Base-by-base conservation (phyloP, 2,329 filamentous ascomycete species). In the Pochonia chlamydosporia region DNA sequence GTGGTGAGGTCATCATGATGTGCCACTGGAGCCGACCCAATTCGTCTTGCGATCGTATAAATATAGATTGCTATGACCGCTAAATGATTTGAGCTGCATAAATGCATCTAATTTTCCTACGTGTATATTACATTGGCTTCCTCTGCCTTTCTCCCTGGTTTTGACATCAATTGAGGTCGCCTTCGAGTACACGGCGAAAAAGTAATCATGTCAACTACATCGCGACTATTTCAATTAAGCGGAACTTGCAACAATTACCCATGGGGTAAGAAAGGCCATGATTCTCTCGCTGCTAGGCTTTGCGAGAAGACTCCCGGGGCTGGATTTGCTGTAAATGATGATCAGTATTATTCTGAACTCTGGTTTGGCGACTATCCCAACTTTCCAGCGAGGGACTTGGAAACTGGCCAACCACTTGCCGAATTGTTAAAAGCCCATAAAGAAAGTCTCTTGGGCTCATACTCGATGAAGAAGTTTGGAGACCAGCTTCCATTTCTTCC, bases 301-400 rank as follows among this genome's bases (percentile, higher is more conserved):
- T 87, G 82, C 56, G 73, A 76, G 10, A 78, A 84, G 54, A 86
- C 84, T 0, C 81, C 82, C 0, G 79, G 80, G 11, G 76, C 72
- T 5, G 71, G 73, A 30, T 85, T 85, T 66, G 72, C 77, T 50
- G 75, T 89, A 42, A 74, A 89, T 20, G 77, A 87, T 46, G 70
- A 74, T 48, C 74, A 81, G 55, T 65, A 71, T 6, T 90, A 90
- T 59, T 73, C 73, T 0, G 73, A 76, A 75, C 81, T 85, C 75
- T 89, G 85, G 85, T 85, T 89, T 71, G 85, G 84, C 4, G 88
- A 86, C 39, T 89, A 90, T 59, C 84, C 85, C 0, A 79, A 80
- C 33, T 76, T 84, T 23, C 85, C 85, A 0, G 85, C 82, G 1
- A 78, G 79, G 46, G 70, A 86, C 1, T 66, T 85, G 14, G 68